Base-by-base conservation (phyloP, 2,329 filamentous ascomycete species). In the Xylariaceae sp. region DNA sequence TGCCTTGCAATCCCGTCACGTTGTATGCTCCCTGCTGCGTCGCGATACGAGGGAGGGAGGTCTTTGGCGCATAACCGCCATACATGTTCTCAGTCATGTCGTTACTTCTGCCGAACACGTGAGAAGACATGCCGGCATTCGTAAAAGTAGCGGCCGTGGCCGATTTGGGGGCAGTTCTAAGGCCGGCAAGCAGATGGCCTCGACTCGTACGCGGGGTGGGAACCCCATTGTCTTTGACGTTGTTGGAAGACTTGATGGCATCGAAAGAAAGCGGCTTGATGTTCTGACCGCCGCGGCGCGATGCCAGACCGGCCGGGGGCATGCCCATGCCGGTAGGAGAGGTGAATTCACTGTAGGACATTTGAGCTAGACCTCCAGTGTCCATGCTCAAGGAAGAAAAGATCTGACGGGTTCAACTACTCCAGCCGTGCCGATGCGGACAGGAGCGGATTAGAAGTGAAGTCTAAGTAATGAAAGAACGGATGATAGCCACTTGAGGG, bases 301-400 rank as follows among this genome's bases (percentile, higher is more conserved):
- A 92, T 60, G 89, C 90, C 68, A 96, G 88, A 67, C 91, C 89
- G 61, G 87, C 84, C 58, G 83, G 79, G 49, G 91, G 87, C 75
- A 89, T 84, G 68, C 85, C 84, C 65, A 96, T 79, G 65, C 84
- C 86, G 72, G 82, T 82, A 69, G 82, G 78, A 72, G 87, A 79
- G 71, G 81, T 76, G 72, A 88, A 88, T 73, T 86, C 82, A 79
- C 86, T 89, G 80, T 90, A 92, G 78, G 90, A 89, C 92, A 97
- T 97, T 83, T 95, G 91, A 94, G 91, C 87, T 80, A 96, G 89
- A 94, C 91, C 90, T 83, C 92, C 92, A 84, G 92, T 86, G 92
- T 96, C 88, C 87, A 95, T 64, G 73, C 75, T 80, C 76, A 75
- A 68, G 64, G 51, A 58, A 45, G 49, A 46, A 46, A 51, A 58